Evolutionary conservation across 768 basidiomycete species (phyloP).

Genomic region (Trametes meyenii): DNA sequence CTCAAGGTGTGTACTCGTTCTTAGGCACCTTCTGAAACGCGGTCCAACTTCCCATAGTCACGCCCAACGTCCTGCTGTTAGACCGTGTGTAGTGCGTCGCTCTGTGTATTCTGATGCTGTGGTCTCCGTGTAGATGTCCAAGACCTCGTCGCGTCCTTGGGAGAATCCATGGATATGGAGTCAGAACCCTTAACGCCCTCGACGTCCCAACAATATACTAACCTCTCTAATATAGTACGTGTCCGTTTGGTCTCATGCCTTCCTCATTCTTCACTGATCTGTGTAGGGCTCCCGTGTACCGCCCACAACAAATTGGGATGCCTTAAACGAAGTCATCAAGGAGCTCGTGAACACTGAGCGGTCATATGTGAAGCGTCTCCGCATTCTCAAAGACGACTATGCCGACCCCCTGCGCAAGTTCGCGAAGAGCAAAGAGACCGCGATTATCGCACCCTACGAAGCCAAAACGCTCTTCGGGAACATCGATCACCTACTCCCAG

Average conservation of each 20-base stretch:
- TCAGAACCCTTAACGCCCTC: slow-evolving; percentile 51
- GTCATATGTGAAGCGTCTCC: slow-evolving; percentile 83
- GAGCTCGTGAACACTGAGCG: slow-evolving; percentile 90
- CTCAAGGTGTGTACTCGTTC: slow-evolving; percentile 55
- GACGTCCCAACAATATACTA: slow-evolving; percentile 40
- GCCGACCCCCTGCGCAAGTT: slow-evolving; percentile 90
- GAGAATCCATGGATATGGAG: slow-evolving; percentile 60
- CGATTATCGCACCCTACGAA: slow-evolving; percentile 87
- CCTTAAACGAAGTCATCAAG: slow-evolving; percentile 73
- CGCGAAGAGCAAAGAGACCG: slow-evolving; percentile 79
- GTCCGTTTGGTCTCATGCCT: neutral
- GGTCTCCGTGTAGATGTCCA: slow-evolving; percentile 60
- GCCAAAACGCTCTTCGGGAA: slow-evolving; percentile 95
- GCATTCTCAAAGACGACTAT: slow-evolving; percentile 83
- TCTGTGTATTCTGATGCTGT: neutral
- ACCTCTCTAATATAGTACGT: slow-evolving; percentile 32
- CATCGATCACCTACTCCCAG: slow-evolving; percentile 83
- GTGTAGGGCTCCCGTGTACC: slow-evolving; percentile 50
- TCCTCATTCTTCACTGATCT: too few species aligned
- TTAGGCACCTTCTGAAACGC: neutral
- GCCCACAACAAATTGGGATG: slow-evolving; percentile 63
- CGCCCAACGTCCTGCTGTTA: neutral
- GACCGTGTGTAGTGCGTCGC: slow-evolving; percentile 6
- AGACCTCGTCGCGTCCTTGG: slow-evolving; percentile 76
- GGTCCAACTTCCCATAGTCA: slow-evolving; percentile 14